Conservation (phyloP, 345 rosid species). For the Bruguiera parviflora region DNA sequence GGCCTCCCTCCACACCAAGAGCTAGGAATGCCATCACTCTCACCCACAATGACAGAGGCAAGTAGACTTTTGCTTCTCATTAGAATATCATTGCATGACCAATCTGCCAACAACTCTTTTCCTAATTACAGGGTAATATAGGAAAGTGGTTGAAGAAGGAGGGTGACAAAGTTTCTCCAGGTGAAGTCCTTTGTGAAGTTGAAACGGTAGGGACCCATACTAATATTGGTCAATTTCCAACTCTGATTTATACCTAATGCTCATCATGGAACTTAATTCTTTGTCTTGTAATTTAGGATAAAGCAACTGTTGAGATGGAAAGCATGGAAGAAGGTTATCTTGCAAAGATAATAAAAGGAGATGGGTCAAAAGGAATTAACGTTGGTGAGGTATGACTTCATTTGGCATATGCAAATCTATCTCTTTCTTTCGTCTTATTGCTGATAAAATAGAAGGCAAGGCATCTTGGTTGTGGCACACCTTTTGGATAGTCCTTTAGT, state of each 20-base stretch:
- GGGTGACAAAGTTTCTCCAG: slow-evolving; percentile 81
- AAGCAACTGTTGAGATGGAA: slow-evolving; percentile 98
- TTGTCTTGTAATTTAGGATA: slow-evolving; percentile 50
- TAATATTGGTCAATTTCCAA: slow-evolving; percentile 12
- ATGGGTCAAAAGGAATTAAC: slow-evolving; percentile 87
- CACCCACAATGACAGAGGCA: slow-evolving; percentile 98
- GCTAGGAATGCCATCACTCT: slow-evolving; percentile 99
- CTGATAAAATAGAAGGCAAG: not conserved
- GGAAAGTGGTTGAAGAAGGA: slow-evolving; percentile 98
- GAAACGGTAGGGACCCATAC: slow-evolving; percentile 68
- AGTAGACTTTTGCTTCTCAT: slow-evolving; percentile 17
- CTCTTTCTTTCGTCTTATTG: not conserved
- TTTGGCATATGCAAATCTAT: not conserved
- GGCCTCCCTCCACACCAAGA: slow-evolving; percentile 95
- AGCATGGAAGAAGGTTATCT: slow-evolving; percentile 99
- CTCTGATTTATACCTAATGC: slow-evolving; percentile 5
- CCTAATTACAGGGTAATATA: slow-evolving; percentile 75
- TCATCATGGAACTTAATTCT: slow-evolving; percentile 10
- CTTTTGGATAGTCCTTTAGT: slow-evolving; percentile 2
- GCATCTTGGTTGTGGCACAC: not conserved
- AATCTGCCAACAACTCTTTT: slow-evolving; percentile 21
- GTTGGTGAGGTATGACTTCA: slow-evolving; percentile 76
- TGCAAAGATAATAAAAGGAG: slow-evolving; percentile 83
- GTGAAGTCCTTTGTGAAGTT: slow-evolving; percentile 99
- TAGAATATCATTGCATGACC: slow-evolving; percentile 2